Conservation (phyloP, 2,329 filamentous ascomycete genomes). For the Diaporthe australafricana region DNA sequence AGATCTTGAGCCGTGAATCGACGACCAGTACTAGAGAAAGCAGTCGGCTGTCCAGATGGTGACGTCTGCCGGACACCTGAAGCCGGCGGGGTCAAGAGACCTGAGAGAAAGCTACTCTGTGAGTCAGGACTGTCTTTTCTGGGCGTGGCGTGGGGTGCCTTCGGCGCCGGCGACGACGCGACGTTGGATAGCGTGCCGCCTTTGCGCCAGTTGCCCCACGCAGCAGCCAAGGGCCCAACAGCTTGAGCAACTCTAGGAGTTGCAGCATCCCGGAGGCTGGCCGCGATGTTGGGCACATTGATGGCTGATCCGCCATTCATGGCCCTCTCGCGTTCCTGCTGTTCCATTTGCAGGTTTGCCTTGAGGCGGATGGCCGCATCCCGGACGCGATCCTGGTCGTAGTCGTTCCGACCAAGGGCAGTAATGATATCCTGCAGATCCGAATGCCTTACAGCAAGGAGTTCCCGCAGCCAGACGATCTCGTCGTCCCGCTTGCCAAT, state of each 20-base stretch:
- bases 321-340: constrained; percentile 91
- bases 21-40: constrained; percentile 70
- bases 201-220: constrained; percentile 95
- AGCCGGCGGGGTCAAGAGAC: constrained; percentile 89
- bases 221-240: constrained; percentile 82
- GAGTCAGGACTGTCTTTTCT: constrained; percentile 67
- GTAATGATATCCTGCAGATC: constrained; percentile 93
- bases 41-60: constrained; percentile 57
- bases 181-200: constrained; percentile 65
- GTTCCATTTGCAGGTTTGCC: constrained; percentile 97
- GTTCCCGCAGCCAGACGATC: constrained; percentile 93
- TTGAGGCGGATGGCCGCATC: constrained; percentile 94
- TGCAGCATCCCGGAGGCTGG: constrained; percentile 79
- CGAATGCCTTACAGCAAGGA: constrained; percentile 88
- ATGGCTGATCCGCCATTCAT: constrained; percentile 76
- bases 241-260: constrained; percentile 87
- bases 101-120: constrained; percentile 74
- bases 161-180: constrained; percentile 52
- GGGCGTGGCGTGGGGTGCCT: constrained; percentile 63
- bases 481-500: constrained; percentile 94
- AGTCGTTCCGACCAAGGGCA: constrained; percentile 78
- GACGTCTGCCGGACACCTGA: constrained; percentile 76
- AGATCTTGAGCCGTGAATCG: constrained; percentile 65
- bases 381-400: constrained; percentile 82
- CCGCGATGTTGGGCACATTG: constrained; percentile 80